Conservation (phyloP, 257 asterid genomes). For the Solanum chiquidenum region DNA sequence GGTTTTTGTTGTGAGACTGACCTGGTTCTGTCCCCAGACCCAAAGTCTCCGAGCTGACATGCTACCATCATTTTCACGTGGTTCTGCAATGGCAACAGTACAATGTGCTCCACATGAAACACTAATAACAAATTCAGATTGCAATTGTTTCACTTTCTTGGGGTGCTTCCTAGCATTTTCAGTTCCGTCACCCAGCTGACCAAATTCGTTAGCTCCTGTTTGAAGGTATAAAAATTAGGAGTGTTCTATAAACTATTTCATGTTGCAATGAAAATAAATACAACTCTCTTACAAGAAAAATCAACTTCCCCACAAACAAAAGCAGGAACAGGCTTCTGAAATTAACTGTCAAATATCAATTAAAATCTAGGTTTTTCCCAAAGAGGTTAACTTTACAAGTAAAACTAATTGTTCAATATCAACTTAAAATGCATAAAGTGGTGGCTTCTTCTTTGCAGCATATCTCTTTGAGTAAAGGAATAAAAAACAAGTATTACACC, state of each 20-base stretch:
- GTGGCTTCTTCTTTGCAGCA: background rate
- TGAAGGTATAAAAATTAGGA: background rate
- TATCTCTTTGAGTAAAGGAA: background rate
- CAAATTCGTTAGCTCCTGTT: conserved; percentile 89
- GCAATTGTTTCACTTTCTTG: conserved; percentile 59
- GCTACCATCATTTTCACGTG: conserved; percentile 79
- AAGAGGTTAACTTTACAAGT: background rate
- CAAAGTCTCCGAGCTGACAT: conserved; percentile 63
- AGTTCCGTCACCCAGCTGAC: conserved; percentile 96
- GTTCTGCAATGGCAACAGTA: conserved; percentile 85
- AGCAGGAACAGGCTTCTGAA: background rate
- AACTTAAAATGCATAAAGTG: background rate
- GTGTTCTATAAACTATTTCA: background rate
- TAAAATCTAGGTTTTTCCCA: background rate
- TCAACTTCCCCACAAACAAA: background rate
- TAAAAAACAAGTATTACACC: background rate
- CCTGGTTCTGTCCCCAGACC: conserved; percentile 99
- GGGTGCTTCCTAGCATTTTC: conserved; percentile 67
- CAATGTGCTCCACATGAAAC: conserved; percentile 95
- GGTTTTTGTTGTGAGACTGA: conserved; percentile 1
- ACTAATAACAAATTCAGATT: conserved; percentile 68
- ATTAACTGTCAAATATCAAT: background rate
- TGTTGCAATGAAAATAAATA: background rate
- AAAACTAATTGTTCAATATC: background rate
- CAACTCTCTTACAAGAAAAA: background rate